These are phyloP conservation scores for Penicillium sclerotigenum DNA, from an alignment of 2,329 filamentous ascomycete species.

Conservation along the genomic window DNA sequence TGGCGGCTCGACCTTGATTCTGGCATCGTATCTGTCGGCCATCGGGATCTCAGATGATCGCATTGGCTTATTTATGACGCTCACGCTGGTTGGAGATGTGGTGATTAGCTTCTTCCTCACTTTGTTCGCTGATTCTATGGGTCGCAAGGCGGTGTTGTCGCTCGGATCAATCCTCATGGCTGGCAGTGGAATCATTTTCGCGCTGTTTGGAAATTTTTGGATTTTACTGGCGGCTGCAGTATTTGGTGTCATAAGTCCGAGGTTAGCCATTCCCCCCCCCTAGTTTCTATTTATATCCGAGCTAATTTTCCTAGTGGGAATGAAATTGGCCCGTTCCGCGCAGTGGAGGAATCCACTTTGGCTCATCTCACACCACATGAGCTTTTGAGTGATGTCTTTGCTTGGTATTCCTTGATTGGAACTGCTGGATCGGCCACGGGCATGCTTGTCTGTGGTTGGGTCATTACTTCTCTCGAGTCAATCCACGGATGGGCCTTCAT, in stretches of 20 bases:
- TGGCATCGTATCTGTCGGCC: conserved; percentile 60
- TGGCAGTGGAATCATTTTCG: conserved; percentile 55
- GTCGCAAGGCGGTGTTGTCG: conserved; percentile 54
- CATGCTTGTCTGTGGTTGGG: conserved; percentile 58
- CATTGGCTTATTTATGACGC: conserved; percentile 64
- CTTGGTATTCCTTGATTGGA: conserved; percentile 59
- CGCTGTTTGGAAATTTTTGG: conserved; percentile 57
- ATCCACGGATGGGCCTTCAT: conserved; percentile 45
- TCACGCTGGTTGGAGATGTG: conserved; percentile 62
- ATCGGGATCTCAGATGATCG: conserved; percentile 55
- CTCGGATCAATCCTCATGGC: conserved; percentile 57
- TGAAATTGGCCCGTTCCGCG: conserved; percentile 66
- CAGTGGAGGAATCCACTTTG: conserved; percentile 63
- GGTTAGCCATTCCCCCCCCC: no score
- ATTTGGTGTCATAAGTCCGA: conserved; percentile 60
- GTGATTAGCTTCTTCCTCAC: conserved; percentile 57
- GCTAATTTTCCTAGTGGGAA: conserved; percentile 45
- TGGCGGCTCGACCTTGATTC: conserved; percentile 58
- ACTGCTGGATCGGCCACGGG: conserved; percentile 61
- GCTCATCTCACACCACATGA: conserved; percentile 57
- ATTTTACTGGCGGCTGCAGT: conserved; percentile 57
- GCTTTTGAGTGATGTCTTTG: conserved; percentile 60
- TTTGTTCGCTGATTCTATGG: conserved; percentile 58
- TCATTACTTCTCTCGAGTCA: conserved; percentile 51
- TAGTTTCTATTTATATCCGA: background rate